Evolutionary conservation across 1,284 basidiomycete genomes (phyloP), one percentile per base, ranked within the genome.

Genomic region (Ustilago xerochloae): DNA sequence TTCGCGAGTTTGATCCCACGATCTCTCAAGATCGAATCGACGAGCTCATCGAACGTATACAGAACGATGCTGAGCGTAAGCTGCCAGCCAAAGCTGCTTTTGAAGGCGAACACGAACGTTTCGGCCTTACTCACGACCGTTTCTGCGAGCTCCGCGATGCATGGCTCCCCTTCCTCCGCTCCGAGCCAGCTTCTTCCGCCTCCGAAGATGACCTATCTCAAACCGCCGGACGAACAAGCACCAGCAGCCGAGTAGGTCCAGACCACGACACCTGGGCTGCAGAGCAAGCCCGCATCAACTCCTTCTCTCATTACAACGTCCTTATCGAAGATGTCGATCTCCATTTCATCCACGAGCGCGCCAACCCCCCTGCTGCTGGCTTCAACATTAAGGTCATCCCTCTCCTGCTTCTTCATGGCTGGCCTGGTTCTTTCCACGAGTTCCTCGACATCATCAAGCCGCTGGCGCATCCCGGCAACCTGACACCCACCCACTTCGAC

Each of bases 351-450:
- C 78, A 76, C 33, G 78, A 81, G 59, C 61, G 70, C 24, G 73
- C 76, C 50, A 67, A 75, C 24, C 55, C 65, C 4, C 60, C 65
- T 4, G 38, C 54, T 1, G 20, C 48, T 4, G 56, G 50, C 0
- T 41, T 35, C 29, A 55, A 57, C 36, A 63, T 75, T 15, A 69
- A 77, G 20, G 81, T 84, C 13, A 82, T 85, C 30, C 84, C 84
- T 1, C 68, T 85, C 4, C 36, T 85, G n/a, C 70, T 85, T 8
- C 52, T 82, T 1, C 84, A 85, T 33, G 84, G 84, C 6, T 85
- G 83, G 82, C 82, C 82, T 0, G 74, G 73, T 1, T 73, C 71
- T 1, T 70, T 79, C 32, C 64, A 81, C 53, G 84, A 85, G 50
- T 84, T 83, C 39, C 33, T 78, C 36, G 68, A 81, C 3, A 62